Percentiles rank a stretch among this genome's conserved stretches.
Conservation (phyloP, 73 alveolate species). For the Breviolum minutum region DNA sequence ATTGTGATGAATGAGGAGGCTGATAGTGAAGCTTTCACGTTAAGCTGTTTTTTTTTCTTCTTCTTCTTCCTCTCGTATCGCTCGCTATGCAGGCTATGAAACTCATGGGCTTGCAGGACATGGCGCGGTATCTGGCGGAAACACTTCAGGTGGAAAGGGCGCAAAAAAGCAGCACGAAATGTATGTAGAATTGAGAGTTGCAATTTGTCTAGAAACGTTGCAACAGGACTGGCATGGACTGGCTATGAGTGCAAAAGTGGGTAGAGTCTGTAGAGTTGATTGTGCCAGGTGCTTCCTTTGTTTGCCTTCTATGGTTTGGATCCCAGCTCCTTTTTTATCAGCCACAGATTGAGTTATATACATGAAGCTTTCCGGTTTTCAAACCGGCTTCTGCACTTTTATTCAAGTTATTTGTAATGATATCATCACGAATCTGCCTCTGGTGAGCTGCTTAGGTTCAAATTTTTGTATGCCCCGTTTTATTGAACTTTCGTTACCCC, state of each 20-base stretch:
- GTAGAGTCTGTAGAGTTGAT: background rate
- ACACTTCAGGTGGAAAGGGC: background rate
- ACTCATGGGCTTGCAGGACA: constrained; percentile 43
- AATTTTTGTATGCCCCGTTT: constrained; percentile 14
- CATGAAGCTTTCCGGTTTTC: no score
- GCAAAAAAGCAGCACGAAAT: background rate
- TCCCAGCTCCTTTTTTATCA: background rate
- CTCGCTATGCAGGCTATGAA: constrained; percentile 31
- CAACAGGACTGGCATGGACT: background rate
- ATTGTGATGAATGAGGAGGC: no score
- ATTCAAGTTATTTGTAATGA: background rate
- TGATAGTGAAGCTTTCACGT: no score
- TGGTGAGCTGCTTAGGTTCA: no score
- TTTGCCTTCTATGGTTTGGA: constrained; percentile 8
- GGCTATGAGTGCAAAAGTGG: no score
- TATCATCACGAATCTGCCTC: no score
- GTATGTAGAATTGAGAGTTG: no score
- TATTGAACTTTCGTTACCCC: background rate
- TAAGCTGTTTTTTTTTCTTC: no score
- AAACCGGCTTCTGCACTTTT: no score
- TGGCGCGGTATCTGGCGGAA: constrained; percentile 36
- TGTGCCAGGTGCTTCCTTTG: constrained; percentile 31
- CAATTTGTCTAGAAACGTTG: no score
- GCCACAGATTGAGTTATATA: background rate
- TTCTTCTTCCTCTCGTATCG: background rate